Evolutionary conservation across 2,329 filamentous ascomycete species (phyloP).

Genomic region (Macroventuria anomochaeta): DNA sequence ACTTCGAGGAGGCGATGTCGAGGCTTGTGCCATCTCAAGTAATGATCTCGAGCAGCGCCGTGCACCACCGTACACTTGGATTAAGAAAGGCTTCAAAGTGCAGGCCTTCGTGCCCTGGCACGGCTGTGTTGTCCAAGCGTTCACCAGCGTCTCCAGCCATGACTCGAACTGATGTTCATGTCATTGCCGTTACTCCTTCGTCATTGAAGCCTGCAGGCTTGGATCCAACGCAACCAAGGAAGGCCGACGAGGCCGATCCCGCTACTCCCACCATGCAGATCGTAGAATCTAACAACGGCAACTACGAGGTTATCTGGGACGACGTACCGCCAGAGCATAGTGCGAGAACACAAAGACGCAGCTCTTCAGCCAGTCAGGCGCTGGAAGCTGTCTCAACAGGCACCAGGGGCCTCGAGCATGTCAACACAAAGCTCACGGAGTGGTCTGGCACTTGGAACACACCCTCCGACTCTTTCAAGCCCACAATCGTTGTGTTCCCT

Average conservation of each 20-base stretch:
- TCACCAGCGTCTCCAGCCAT: constrained; percentile 35
- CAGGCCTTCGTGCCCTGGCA: constrained; percentile 16
- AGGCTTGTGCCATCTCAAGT: neutral
- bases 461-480: constrained; percentile 26
- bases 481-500: constrained; percentile 37
- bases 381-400: constrained; percentile 23
- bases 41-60: neutral
- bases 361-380: constrained; percentile 30
- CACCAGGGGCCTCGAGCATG: constrained; percentile 34
- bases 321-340: constrained; percentile 27
- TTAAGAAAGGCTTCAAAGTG: neutral
- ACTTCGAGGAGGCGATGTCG: constrained; percentile 31
- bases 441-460: constrained; percentile 36
- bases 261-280: constrained; percentile 45
- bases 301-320: constrained; percentile 44
- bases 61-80: neutral
- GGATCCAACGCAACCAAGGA: neutral
- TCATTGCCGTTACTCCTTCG: constrained; percentile 37
- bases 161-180: constrained; percentile 46
- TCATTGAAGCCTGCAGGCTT: neutral
- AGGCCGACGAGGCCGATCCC: constrained; percentile 11
- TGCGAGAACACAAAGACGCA: constrained; percentile 15
- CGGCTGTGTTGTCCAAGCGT: constrained; percentile 25
- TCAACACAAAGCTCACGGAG: constrained; percentile 41
- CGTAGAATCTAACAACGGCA: constrained; percentile 35